phyloP scores from a whole-genome alignment of 768 basidiomycete genomes.

The Lentinula detonsa region DNA sequence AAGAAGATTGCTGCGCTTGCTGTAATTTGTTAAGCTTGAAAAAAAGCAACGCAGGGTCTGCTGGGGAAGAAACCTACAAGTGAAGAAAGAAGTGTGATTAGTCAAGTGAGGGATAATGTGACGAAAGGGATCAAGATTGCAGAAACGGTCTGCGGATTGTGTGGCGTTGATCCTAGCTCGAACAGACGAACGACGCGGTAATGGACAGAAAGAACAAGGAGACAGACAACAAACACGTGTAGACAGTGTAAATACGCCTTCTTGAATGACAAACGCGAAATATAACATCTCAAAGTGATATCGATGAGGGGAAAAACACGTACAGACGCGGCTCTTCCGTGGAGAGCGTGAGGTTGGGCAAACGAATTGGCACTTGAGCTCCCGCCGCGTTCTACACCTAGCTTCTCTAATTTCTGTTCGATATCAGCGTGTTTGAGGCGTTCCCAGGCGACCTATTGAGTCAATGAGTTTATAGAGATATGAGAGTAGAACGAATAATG shows the following conservation, averaged over 20 bases:
- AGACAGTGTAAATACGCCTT: background rate
- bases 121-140: background rate
- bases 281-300: background rate
- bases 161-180: background rate
- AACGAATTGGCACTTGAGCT: conserved; percentile 36
- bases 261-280: background rate
- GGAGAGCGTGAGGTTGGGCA: conserved; percentile 38
- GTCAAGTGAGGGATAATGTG: background rate
- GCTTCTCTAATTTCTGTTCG: conserved; percentile 74
- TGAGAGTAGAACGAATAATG: conserved; percentile 1
- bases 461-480: conserved; percentile 9
- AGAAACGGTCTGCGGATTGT: background rate
- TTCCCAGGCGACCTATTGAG: conserved; percentile 65
- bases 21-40: conserved; percentile 85
- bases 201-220: background rate
- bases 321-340: conserved; percentile 79
- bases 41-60: conserved; percentile 74
- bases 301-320: conserved; percentile 23
- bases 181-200: too few species aligned
- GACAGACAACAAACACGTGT: conserved; percentile 15
- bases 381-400: conserved; percentile 67
- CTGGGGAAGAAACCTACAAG: conserved; percentile 80
- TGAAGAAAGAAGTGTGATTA: conserved; percentile 5
- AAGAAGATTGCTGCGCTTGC: conserved; percentile 51
- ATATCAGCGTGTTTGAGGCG: conserved; percentile 62